Evolutionary conservation across 805 yeast genomes (phyloP), one percentile per base, ranked within the genome.

Genomic region (Metschnikowia kunwiensis): DNA sequence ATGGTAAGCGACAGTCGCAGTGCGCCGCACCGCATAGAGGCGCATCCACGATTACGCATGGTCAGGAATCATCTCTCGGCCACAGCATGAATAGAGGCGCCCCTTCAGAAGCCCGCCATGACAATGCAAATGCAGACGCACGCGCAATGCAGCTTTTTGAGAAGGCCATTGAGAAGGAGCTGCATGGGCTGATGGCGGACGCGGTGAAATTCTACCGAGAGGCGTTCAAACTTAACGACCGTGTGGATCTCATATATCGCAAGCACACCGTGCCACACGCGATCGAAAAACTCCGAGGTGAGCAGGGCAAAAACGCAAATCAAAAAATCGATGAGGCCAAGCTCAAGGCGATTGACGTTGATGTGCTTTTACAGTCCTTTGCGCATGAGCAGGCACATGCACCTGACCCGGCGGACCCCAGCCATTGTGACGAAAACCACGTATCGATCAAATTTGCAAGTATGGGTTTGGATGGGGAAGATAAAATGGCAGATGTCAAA

Each of bases 131-230:
- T 12, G 16, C 29, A 9, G 42, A 44, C 23, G 36, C 30, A n/a
- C 40, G 40, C 30, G 94, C 95, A 2, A 61, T 86, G 27, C 68
- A 66, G 34, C 61, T 75, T 15, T 87, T 85, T 64, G 87, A 82
- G 48, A 58, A 68, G 33, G 96, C 87, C 3, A 75, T 80, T 0
- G 76, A 72, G 31, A 80, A 80, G 51, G 96, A 88, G 58, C 64
- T 73, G 22, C 74, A 68, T 32, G 96, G 96, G 0, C 66, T 77
- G 43, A 71, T 87, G 77, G 72, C 85, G n/a, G 95, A 87, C 51
- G 96, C 96, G 1, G 78, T 86, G 18, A 74, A 67, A 32, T 72
- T 63, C 46, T 88, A 88, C 58, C 66, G 94, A 43, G 69, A 72
- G 44, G 95, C 96, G 2, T 74, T 80, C 55, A 78, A 73, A 49